These are phyloP conservation scores for Conticribra weissflogii DNA, from an alignment of 108 stramenopile genomes.

Conservation along the genomic window DNA sequence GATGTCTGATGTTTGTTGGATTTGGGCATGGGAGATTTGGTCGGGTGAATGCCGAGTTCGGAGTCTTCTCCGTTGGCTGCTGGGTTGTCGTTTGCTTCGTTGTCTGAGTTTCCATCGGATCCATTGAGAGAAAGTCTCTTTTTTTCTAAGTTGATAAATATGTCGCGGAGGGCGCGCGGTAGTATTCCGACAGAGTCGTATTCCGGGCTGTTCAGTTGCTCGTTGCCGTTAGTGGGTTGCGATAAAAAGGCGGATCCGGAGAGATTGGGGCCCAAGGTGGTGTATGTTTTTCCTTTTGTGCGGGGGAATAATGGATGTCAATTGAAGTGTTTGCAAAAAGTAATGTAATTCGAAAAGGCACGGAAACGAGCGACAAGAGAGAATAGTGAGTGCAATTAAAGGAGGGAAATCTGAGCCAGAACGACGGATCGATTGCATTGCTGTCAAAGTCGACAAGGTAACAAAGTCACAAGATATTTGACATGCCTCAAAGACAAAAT, in stretches of 20 bases:
- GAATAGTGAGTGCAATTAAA: too few relatives aligned
- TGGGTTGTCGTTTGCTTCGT: constrained; percentile 2
- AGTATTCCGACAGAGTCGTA: constrained; percentile 69
- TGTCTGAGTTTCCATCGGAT: constrained; percentile 4
- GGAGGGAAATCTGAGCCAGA: too few relatives aligned
- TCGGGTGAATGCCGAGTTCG: constrained; percentile 14
- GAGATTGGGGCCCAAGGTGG: constrained; percentile 29
- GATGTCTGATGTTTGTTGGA: not conserved
- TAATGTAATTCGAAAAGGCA: too few relatives aligned
- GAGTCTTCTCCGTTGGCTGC: not conserved
- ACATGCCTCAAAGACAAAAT: too few relatives aligned
- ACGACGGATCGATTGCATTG: too few relatives aligned
- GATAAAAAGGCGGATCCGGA: constrained; percentile 34
- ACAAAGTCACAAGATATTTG: too few relatives aligned
- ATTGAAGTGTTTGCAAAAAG: too few relatives aligned
- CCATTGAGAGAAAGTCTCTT: constrained; percentile 19
- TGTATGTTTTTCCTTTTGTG: constrained; percentile 41
- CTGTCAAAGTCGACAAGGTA: too few relatives aligned
- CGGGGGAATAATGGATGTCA: too few relatives aligned
- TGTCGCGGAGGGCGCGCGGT: constrained; percentile 69
- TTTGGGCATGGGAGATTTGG: constrained; percentile 13
- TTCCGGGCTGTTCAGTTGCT: constrained; percentile 35
- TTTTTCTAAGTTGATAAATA: constrained; percentile 56
- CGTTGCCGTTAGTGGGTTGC: not conserved
- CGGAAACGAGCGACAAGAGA: too few relatives aligned